Percentiles rank a stretch among this genome's conserved stretches.
Conservation (phyloP, 176 grass and related monocot species). For the Eragrostis nindensis region DNA sequence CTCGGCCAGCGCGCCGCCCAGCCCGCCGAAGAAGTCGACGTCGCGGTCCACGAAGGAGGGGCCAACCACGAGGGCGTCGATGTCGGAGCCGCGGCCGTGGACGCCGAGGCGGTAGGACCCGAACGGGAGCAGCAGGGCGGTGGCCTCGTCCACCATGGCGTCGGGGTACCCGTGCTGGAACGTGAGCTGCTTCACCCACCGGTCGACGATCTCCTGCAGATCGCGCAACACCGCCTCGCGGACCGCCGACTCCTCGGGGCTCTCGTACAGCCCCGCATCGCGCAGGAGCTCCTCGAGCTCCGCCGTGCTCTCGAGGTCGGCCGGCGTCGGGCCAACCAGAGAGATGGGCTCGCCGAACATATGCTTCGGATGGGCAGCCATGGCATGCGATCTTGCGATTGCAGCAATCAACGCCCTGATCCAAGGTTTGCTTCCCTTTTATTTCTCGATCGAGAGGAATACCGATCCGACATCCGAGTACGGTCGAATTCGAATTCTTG, state of each 20-base stretch:
- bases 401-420: neutral
- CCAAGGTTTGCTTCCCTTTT: neutral
- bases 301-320: slow-evolving; percentile 6
- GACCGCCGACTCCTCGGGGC: slow-evolving; percentile 45
- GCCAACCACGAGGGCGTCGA: slow-evolving; percentile 84
- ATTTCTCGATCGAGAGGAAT: neutral
- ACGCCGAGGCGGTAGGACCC: slow-evolving; percentile 89
- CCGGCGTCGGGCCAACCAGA: slow-evolving; percentile 23
- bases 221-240: slow-evolving; percentile 61
- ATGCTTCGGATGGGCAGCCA: neutral
- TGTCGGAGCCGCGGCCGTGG: slow-evolving; percentile 78
- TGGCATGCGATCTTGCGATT: neutral
- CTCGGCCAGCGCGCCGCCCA: slow-evolving; percentile 60
- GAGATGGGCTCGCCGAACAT: slow-evolving; percentile 30
- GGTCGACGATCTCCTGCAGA: slow-evolving; percentile 56
- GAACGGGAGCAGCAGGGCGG: slow-evolving; percentile 75
- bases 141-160: slow-evolving; percentile 69
- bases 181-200: slow-evolving; percentile 72
- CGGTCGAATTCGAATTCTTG: neutral
- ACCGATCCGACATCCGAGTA: neutral
- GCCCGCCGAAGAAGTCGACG: slow-evolving; percentile 65
- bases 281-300: slow-evolving; percentile 40
- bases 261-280: slow-evolving; percentile 58
- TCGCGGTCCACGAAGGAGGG: slow-evolving; percentile 76
- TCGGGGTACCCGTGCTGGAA: slow-evolving; percentile 58